Evolutionary conservation across 495 filamentous ascomycete genomes (phyloP).

Genomic region (Aspergillus bridgeri): DNA sequence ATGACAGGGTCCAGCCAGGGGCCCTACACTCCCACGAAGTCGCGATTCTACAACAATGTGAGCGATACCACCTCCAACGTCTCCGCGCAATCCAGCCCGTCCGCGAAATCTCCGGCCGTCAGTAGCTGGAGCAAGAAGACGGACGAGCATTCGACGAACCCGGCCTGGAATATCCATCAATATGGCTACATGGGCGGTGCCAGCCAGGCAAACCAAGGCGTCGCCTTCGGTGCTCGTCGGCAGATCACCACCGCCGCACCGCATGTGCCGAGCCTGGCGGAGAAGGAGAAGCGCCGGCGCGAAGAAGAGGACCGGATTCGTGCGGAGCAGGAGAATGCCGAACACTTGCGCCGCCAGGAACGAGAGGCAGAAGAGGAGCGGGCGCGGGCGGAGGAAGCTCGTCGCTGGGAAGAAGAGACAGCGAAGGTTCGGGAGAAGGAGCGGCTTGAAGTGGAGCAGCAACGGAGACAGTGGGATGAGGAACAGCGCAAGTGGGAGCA

Average conservation of each 20-base stretch:
- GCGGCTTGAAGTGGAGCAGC: conserved; percentile 62
- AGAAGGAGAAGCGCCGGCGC: conserved; percentile 59
- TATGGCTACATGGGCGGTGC: conserved; percentile 99
- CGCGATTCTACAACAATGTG: conserved; percentile 62
- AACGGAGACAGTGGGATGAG: conserved; percentile 79
- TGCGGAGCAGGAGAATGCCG: conserved; percentile 61
- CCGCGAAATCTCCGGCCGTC: conserved; percentile 54
- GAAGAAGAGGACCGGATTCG: conserved; percentile 63
- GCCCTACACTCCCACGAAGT: conserved; percentile 32
- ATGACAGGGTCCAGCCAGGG: conserved; percentile 58
- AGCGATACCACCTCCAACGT: conserved; percentile 60
- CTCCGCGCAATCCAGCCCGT: conserved; percentile 58
- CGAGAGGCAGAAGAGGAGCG: conserved; percentile 75
- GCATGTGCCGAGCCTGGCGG: conserved; percentile 67
- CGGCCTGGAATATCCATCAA: conserved; percentile 98
- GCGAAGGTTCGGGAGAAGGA: conserved; percentile 65
- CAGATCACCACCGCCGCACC: conserved; percentile 88
- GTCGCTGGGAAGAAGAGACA: conserved; percentile 77
- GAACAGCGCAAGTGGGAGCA: conserved; percentile 78
- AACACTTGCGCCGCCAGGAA: conserved; percentile 54
- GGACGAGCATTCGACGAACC: conserved; percentile 74
- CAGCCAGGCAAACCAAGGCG: conserved; percentile 90
- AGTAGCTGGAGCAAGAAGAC: conserved; percentile 89
- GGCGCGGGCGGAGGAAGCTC: conserved; percentile 60
- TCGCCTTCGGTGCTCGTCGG: conserved; percentile 83